These are phyloP conservation scores for Pleurotus djamor DNA, from an alignment of 768 basidiomycete genomes.

Conservation along the genomic window DNA sequence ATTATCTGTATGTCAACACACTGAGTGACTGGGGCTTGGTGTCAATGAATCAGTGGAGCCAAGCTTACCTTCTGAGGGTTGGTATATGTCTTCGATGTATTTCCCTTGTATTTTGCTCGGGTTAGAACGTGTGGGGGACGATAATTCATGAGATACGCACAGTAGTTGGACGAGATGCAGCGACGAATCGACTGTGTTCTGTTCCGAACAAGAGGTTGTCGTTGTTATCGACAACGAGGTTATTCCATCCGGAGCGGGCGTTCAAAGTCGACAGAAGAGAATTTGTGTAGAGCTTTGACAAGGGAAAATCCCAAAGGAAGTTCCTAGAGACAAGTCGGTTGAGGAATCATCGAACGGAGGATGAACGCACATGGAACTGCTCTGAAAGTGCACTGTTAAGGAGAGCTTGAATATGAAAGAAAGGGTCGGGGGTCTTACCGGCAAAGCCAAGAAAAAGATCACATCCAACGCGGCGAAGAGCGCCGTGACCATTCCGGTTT, in stretches of 20 bases:
- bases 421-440: neutral
- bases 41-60: neutral
- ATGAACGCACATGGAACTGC: neutral
- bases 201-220: conserved; percentile 1
- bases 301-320: conserved; percentile 8
- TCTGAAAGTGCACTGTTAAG: neutral
- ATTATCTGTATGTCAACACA: neutral
- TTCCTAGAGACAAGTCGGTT: neutral
- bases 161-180: neutral
- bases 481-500: conserved; percentile 7
- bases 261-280: conserved; percentile 10
- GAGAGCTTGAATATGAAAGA: neutral
- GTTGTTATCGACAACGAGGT: neutral
- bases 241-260: conserved; percentile 9
- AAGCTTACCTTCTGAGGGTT: conserved; percentile 4
- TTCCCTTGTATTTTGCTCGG: neutral
- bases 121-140: neutral
- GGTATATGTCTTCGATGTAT: neutral
- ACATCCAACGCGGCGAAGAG: conserved; percentile 5
- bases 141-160: neutral
- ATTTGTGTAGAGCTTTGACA: conserved; percentile 10
- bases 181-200: neutral
- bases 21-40: neutral
- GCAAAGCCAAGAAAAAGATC: neutral
- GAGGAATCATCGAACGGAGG: neutral